These are phyloP conservation scores for Pyrenochaeta sp. DNA, from an alignment of 2,329 filamentous ascomycete species.

Conservation along the genomic window DNA sequence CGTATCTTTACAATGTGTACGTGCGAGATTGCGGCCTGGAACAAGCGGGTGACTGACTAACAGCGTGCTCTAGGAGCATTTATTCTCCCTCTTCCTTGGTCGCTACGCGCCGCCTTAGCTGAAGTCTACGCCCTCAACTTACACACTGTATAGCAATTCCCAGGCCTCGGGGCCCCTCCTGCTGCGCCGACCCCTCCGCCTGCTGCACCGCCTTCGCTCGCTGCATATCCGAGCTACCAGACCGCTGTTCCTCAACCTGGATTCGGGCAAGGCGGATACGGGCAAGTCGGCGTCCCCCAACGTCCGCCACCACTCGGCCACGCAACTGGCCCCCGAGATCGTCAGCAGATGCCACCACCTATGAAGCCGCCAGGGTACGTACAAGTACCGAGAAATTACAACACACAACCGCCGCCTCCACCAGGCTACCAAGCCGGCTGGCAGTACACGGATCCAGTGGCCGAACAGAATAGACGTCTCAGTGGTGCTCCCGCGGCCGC, in stretches of 20 bases:
- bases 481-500: conserved; percentile 7
- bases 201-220: conserved; percentile 28
- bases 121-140: conserved; percentile 5
- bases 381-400: conserved; percentile 16
- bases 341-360: conserved; percentile 16
- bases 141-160: conserved; percentile 29
- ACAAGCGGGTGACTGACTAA: conserved; percentile 21
- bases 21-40: conserved; percentile 9
- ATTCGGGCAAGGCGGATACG: conserved; percentile 16
- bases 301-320: conserved; percentile 29
- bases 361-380: conserved; percentile 18
- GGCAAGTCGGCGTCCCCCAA: conserved; percentile 21
- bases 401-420: conserved; percentile 17
- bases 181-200: conserved; percentile 39
- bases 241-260: conserved; percentile 19
- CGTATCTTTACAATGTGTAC: conserved; percentile 40
- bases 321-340: conserved; percentile 14
- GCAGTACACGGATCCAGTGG: conserved; percentile 25
- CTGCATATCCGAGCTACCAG: conserved; percentile 26
- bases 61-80: conserved; percentile 18
- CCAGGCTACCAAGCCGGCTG: conserved; percentile 22
- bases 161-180: conserved; percentile 29
- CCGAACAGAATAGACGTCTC: conserved; percentile 9
- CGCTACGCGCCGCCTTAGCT: background rate
- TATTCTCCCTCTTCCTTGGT: background rate